These are phyloP conservation scores for Penicillium salamii DNA, from an alignment of 495 filamentous ascomycete genomes.

Conservation along the genomic window DNA sequence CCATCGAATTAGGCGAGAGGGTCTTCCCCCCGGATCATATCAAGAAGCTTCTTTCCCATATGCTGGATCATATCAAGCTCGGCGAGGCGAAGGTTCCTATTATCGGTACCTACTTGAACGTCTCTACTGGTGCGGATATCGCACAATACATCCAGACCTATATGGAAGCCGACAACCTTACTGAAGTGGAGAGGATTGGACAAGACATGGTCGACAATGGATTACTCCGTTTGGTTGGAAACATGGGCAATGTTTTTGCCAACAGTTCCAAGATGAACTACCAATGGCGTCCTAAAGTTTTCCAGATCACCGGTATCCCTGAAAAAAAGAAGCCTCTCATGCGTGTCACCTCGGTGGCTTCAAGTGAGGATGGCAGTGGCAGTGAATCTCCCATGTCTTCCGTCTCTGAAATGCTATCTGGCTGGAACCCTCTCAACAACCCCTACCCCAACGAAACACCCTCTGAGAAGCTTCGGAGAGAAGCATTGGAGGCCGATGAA, in stretches of 20 bases:
- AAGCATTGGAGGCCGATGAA: conserved; percentile 89
- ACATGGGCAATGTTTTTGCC: conserved; percentile 91
- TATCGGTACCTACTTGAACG: conserved; percentile 90
- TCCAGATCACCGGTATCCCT: conserved; percentile 80
- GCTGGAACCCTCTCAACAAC: conserved; percentile 91
- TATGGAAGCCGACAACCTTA: conserved; percentile 77
- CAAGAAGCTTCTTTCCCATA: conserved; percentile 84
- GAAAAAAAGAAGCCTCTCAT: conserved; percentile 75
- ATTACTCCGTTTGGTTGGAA: conserved; percentile 86
- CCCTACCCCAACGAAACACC: conserved; percentile 89
- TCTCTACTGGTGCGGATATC: conserved; percentile 85
- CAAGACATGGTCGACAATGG: conserved; percentile 87
- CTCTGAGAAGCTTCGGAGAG: conserved; percentile 77
- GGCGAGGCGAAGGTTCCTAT: conserved; percentile 94
- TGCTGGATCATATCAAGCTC: conserved; percentile 80
- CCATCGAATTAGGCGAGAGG: conserved; percentile 86
- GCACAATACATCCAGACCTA: conserved; percentile 90
- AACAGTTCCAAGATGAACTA: conserved; percentile 97
- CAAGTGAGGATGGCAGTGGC: conserved; percentile 53
- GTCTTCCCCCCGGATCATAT: conserved; percentile 78
- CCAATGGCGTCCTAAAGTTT: conserved; percentile 92
- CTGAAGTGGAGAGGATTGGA: conserved; percentile 87
- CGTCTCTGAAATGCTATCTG: conserved; percentile 81
- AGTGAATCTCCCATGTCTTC: conserved; percentile 71
- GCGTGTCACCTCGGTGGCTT: conserved; percentile 66